Conservation (phyloP, 805 yeast species). For the Candida orba region DNA sequence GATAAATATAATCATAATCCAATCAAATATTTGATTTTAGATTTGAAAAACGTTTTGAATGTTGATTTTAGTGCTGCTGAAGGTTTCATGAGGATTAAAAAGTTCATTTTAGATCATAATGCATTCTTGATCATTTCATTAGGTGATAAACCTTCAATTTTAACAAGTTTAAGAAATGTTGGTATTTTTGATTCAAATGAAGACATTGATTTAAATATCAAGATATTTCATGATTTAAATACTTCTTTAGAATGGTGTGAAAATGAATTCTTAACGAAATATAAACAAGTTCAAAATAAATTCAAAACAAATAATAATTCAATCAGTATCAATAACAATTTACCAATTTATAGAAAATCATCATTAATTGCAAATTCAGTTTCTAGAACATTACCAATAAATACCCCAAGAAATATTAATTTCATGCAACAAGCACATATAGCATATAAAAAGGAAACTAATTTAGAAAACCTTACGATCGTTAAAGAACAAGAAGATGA, state of each 20-base stretch:
- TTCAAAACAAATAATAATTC: background rate
- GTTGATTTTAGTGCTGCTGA: slow-evolving; percentile 96
- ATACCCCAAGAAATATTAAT: slow-evolving; percentile 36
- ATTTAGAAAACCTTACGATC: slow-evolving; percentile 12
- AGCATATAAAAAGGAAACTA: slow-evolving; percentile 25
- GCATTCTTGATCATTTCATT: slow-evolving; percentile 76
- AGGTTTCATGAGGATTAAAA: slow-evolving; percentile 81
- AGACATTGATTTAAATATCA: slow-evolving; percentile 36
- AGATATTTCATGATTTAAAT: slow-evolving; percentile 72
- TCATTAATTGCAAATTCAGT: background rate
- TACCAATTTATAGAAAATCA: slow-evolving; percentile 1
- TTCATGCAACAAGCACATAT: slow-evolving; percentile 33
- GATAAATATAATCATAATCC: slow-evolving; percentile 40
- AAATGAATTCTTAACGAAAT: slow-evolving; percentile 60
- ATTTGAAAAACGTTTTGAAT: slow-evolving; percentile 71
- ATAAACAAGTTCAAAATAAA: slow-evolving; percentile 26
- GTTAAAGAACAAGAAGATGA: background rate
- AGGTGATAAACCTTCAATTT: slow-evolving; percentile 59
- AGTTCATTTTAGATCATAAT: slow-evolving; percentile 60
- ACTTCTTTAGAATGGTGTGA: slow-evolving; percentile 96
- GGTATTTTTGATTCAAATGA: slow-evolving; percentile 47
- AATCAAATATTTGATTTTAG: slow-evolving; percentile 74
- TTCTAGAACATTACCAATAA: slow-evolving; percentile 14
- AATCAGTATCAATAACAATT: background rate
- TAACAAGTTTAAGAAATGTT: slow-evolving; percentile 71